phyloP scores from a whole-genome alignment of 2,329 filamentous ascomycete genomes.

The Dactylonectria macrodidyma region DNA sequence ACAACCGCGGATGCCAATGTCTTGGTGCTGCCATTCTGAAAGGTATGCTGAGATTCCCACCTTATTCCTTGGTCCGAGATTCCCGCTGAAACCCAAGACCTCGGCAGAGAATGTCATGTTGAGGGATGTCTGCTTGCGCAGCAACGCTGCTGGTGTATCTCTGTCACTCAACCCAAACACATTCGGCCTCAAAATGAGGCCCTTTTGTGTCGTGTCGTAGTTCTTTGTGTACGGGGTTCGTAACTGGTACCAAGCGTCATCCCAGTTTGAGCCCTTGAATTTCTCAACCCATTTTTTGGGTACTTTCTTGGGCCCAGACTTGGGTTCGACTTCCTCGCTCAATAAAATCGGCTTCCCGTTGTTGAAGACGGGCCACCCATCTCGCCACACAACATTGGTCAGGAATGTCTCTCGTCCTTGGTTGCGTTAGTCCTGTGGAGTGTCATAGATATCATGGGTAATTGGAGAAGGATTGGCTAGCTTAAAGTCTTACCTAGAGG shows the following conservation, averaged over 20 bases:
- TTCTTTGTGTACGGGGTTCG: constrained; percentile 25
- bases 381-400: constrained; percentile 1
- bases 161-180: constrained; percentile 48
- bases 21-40: constrained; percentile 46
- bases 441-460: no score
- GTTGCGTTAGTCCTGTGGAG: no score
- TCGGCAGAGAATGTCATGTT: constrained; percentile 51
- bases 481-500: constrained; percentile 4
- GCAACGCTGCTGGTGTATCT: constrained; percentile 48
- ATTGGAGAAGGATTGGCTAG: no score
- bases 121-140: constrained; percentile 49
- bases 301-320: background rate
- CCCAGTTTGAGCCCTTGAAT: constrained; percentile 6
- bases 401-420: constrained; percentile 22
- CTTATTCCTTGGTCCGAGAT: constrained; percentile 40
- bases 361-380: constrained; percentile 23
- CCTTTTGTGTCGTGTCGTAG: constrained; percentile 6
- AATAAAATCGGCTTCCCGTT: constrained; percentile 7
- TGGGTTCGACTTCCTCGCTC: constrained; percentile 13
- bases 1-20: constrained; percentile 48
- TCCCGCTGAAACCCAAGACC: constrained; percentile 30
- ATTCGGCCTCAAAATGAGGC: constrained; percentile 51
- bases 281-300: constrained; percentile 6
- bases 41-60: constrained; percentile 48
- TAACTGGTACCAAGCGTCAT: constrained; percentile 21